phyloP scores from a whole-genome alignment of 208 protist species.

The Acanthamoeba castellanii region DNA sequence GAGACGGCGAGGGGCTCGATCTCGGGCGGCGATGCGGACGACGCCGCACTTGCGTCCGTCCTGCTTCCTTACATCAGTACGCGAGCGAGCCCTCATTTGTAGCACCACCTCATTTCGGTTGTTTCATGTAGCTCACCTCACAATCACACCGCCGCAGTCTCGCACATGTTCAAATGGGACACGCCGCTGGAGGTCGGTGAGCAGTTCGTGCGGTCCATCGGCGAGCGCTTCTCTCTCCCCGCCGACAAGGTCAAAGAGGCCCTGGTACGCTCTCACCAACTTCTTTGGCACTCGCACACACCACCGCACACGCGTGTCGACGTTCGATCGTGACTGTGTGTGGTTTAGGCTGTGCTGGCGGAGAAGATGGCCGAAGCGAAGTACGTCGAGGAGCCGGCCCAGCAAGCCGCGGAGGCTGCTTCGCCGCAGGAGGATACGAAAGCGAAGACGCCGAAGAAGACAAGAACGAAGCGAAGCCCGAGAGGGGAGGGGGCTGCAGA shows the following conservation, averaged over 20 bases:
- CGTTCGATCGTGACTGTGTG: too few species aligned
- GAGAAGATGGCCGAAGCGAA: neutral
- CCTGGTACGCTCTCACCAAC: neutral
- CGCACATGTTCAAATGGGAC: constrained; percentile 25
- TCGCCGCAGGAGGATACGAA: neutral
- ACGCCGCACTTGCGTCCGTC: neutral
- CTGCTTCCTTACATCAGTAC: neutral
- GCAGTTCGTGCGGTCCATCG: neutral
- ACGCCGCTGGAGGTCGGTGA: neutral
- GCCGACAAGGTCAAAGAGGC: neutral
- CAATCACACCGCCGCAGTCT: neutral
- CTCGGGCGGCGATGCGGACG: neutral
- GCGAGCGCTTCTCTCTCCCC: neutral
- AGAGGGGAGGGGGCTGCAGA: neutral
- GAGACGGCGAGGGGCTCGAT: neutral
- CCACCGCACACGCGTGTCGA: neutral
- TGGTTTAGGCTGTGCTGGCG: too few species aligned
- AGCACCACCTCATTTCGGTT: neutral
- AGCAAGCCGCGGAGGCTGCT: too few species aligned
- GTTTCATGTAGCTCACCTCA: neutral
- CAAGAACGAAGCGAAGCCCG: neutral
- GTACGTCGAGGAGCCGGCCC: neutral
- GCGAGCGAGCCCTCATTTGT: neutral
- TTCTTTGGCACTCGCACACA: neutral
- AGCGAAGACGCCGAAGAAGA: neutral